A percentile compares a stretch with the other conserved stretches of the same genome.
Conservation (phyloP, 169 alveolate genomes). For the Besnoitia besnoiti region DNA sequence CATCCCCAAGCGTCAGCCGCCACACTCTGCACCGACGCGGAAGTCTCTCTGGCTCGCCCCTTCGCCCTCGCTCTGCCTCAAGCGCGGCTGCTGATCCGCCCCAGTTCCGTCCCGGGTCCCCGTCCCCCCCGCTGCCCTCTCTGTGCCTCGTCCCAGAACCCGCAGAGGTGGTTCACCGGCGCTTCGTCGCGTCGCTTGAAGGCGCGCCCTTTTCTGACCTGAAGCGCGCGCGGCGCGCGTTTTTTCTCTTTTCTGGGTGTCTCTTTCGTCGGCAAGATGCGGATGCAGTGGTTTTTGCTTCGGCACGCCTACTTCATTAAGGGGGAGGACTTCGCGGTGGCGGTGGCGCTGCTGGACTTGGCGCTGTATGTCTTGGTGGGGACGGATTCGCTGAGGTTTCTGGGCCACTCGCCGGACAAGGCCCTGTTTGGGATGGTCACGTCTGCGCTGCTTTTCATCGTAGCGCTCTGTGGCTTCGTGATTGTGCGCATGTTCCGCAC, state of each 20-base stretch:
- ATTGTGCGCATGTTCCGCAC: constrained; percentile 72
- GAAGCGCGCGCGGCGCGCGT: neutral
- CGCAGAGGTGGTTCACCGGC: neutral
- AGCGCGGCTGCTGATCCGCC: too few relatives aligned
- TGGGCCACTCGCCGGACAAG: constrained; percentile 54
- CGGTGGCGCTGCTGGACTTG: constrained; percentile 71
- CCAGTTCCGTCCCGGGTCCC: too few relatives aligned
- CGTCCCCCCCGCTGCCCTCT: too few relatives aligned
- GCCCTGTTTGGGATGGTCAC: constrained; percentile 68
- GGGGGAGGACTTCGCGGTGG: constrained; percentile 76
- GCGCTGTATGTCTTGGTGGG: constrained; percentile 75
- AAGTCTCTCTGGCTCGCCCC: too few relatives aligned
- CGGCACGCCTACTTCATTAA: constrained; percentile 71
- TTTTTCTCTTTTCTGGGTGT: neutral
- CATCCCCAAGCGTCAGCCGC: too few relatives aligned
- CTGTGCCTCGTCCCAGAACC: too few relatives aligned
- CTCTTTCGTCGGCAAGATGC: neutral
- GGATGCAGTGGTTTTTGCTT: constrained; percentile 50
- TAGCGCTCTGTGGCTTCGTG: constrained; percentile 70
- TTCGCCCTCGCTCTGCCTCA: too few relatives aligned
- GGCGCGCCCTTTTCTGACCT: neutral
- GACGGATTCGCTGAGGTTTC: neutral
- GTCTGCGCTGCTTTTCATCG: constrained; percentile 70
- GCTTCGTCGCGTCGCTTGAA: neutral
- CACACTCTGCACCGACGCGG: too few relatives aligned